Conservation (phyloP, 495 filamentous ascomycete genomes). For the Penicillium robsamsonii region DNA sequence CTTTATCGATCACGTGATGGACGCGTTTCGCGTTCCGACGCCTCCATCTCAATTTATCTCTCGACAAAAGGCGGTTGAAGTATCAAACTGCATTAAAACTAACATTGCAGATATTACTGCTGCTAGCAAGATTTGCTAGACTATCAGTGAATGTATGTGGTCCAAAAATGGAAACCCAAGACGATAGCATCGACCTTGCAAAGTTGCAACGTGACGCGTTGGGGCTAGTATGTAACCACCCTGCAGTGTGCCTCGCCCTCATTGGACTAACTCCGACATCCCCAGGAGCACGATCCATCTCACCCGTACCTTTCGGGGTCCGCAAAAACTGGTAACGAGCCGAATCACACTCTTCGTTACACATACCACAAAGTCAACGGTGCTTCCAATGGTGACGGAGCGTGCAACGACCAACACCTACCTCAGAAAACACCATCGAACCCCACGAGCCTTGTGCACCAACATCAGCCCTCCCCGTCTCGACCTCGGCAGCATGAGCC, state of each 20-base stretch:
- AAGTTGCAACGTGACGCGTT: constrained; percentile 51
- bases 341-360: constrained; percentile 4
- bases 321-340: constrained; percentile 11
- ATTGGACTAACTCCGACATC: constrained; percentile 33
- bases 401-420: background rate
- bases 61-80: background rate
- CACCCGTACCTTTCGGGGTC: constrained; percentile 21
- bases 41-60: background rate
- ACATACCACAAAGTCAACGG: background rate
- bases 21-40: constrained; percentile 19
- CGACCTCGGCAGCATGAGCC: constrained; percentile 22
- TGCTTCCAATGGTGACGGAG: constrained; percentile 13
- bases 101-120: too few species aligned
- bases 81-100: background rate
- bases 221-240: constrained; percentile 41
- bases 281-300: constrained; percentile 34
- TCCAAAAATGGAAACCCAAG: constrained; percentile 42
- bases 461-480: background rate
- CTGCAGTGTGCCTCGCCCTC: constrained; percentile 30
- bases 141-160: background rate
- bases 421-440: constrained; percentile 11
- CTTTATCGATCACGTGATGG: constrained; percentile 32
- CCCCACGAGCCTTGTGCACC: constrained; percentile 4
- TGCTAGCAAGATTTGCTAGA: background rate
- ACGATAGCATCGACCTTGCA: constrained; percentile 48